A percentile compares a stretch with the other conserved stretches of the same genome.
Conservation (phyloP, 176 grass and related monocot species). For the Rhynchospora pubera region DNA sequence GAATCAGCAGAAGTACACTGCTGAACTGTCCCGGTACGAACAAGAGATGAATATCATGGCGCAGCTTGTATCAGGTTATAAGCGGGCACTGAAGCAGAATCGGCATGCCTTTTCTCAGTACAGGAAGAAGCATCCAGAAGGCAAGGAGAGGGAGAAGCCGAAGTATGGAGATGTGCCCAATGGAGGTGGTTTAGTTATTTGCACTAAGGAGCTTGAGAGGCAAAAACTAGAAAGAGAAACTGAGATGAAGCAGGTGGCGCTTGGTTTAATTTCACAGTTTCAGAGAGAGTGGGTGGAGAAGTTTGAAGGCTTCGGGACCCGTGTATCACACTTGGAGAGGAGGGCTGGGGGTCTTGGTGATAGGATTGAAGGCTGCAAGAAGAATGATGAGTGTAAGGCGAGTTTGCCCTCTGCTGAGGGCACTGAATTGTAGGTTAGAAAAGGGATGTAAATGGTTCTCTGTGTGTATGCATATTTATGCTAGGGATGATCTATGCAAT, state of each 20-base stretch:
- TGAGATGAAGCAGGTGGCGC: slow-evolving; percentile 15
- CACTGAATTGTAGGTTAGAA: slow-evolving; percentile 8
- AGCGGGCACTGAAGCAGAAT: not conserved
- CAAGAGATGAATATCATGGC: slow-evolving; percentile 26
- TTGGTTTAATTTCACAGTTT: slow-evolving; percentile 7
- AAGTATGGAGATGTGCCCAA: slow-evolving; percentile 19
- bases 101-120: slow-evolving; percentile 17
- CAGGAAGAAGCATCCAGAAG: slow-evolving; percentile 15
- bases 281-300: slow-evolving; percentile 6
- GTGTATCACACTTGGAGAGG: slow-evolving; percentile 6
- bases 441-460: not conserved
- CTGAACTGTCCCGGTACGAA: slow-evolving; percentile 18
- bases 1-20: slow-evolving; percentile 1
- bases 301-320: slow-evolving; percentile 10
- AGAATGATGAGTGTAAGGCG: not conserved
- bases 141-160: slow-evolving; percentile 9
- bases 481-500: not conserved
- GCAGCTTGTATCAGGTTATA: slow-evolving; percentile 19
- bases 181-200: slow-evolving; percentile 17
- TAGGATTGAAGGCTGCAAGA: not conserved
- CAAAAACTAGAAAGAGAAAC: not conserved
- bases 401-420: slow-evolving; percentile 5
- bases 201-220: slow-evolving; percentile 17
- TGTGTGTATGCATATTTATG: not conserved
- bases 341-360: not conserved